These are phyloP conservation scores for Rubia tinctorum DNA, from an alignment of 305 asterid genomes.

Conservation along the genomic window DNA sequence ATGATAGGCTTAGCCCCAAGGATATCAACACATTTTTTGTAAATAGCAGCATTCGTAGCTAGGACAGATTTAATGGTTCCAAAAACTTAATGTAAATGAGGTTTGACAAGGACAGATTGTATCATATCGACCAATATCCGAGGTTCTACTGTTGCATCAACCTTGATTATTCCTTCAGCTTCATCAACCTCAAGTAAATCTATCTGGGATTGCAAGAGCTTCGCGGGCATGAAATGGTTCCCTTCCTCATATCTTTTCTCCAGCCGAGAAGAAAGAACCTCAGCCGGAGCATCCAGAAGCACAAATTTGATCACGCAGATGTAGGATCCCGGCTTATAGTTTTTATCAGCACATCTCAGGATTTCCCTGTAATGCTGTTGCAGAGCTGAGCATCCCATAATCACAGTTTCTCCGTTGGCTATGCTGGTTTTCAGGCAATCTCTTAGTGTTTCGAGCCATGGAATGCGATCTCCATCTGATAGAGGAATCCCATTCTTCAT, in stretches of 20 bases:
- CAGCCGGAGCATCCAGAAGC: slow-evolving; percentile 50
- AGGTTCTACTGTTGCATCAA: slow-evolving; percentile 73
- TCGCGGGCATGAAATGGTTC: slow-evolving; percentile 88
- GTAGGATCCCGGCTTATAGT: slow-evolving; percentile 33
- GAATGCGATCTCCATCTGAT: slow-evolving; percentile 77
- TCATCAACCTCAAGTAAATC: slow-evolving; percentile 79
- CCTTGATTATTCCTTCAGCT: slow-evolving; percentile 64
- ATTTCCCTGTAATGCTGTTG: slow-evolving; percentile 72
- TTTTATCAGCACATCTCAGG: slow-evolving; percentile 68
- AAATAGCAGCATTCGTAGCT: not conserved
- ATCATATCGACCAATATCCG: slow-evolving; percentile 40
- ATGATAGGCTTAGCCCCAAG: no score
- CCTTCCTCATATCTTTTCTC: slow-evolving; percentile 64
- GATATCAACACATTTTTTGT: not conserved
- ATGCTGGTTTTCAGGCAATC: slow-evolving; percentile 40
- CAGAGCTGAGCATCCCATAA: slow-evolving; percentile 92
- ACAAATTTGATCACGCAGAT: slow-evolving; percentile 46
- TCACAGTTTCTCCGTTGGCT: slow-evolving; percentile 33
- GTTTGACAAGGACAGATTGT: slow-evolving; percentile 22
- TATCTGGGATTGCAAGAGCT: slow-evolving; percentile 75
- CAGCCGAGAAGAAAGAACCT: slow-evolving; percentile 64
- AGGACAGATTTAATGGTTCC: not conserved
- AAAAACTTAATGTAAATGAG: not conserved
- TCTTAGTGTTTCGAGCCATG: slow-evolving; percentile 84
- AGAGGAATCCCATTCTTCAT: slow-evolving; percentile 80